A percentile compares a stretch with the other conserved stretches of the same genome.
Evolutionary conservation across 768 basidiomycete genomes (phyloP).

Genomic region (Pleurotus giganteus): DNA sequence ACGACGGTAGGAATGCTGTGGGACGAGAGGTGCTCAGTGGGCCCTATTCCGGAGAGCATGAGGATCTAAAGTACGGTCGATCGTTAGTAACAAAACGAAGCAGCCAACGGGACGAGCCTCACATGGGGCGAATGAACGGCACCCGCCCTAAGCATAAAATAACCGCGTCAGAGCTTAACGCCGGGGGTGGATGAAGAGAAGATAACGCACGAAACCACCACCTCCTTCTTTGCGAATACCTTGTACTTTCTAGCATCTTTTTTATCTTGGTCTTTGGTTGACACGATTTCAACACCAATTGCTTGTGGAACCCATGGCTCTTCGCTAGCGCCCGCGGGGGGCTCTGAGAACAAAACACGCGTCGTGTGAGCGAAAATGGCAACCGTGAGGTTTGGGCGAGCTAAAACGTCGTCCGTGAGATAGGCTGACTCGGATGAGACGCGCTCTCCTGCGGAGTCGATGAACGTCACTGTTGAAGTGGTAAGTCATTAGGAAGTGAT

Average conservation of each 20-base stretch:
- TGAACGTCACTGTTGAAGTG: constrained; percentile 55
- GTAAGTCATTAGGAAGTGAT: constrained; percentile 3
- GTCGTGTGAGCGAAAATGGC: constrained; percentile 52
- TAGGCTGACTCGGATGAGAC: constrained; percentile 64
- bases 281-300: constrained; percentile 55
- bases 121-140: constrained; percentile 64
- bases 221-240: constrained; percentile 50
- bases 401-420: constrained; percentile 56
- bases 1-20: constrained; percentile 54
- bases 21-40: constrained; percentile 51
- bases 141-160: constrained; percentile 44
- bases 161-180: background rate
- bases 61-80: constrained; percentile 55
- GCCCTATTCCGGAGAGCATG: constrained; percentile 78
- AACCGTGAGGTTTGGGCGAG: constrained; percentile 60
- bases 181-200: background rate
- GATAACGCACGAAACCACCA: constrained; percentile 51
- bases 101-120: constrained; percentile 6
- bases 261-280: constrained; percentile 25
- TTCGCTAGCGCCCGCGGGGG: constrained; percentile 15
- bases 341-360: constrained; percentile 44
- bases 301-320: constrained; percentile 36
- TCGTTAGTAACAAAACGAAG: background rate
- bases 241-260: constrained; percentile 26
- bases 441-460: constrained; percentile 46